phyloP scores from a whole-genome alignment of 2,329 filamentous ascomycete species.

The Alternaria conjuncta region DNA sequence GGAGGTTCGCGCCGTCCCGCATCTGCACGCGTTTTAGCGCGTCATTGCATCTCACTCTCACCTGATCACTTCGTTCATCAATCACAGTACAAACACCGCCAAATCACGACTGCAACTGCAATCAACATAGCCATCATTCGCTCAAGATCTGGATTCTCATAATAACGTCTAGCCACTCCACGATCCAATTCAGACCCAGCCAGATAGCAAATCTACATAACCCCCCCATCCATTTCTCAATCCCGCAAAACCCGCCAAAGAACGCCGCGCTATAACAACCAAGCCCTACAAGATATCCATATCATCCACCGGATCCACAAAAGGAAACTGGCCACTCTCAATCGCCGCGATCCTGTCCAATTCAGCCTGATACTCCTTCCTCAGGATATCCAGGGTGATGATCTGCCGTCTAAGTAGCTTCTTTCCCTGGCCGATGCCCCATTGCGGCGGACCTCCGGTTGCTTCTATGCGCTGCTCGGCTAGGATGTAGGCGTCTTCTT shows the following conservation, averaged over 20 bases:
- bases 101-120: neutral
- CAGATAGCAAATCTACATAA: neutral
- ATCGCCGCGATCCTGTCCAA: constrained; percentile 87
- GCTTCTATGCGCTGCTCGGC: constrained; percentile 58
- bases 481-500: constrained; percentile 82
- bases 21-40: constrained; percentile 12
- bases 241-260: neutral
- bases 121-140: neutral
- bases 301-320: constrained; percentile 55
- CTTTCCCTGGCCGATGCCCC: constrained; percentile 43
- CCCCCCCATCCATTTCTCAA: neutral
- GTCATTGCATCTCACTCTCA: neutral
- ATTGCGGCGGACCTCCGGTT: constrained; percentile 30
- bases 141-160: neutral
- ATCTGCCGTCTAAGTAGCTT: constrained; percentile 70
- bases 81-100: neutral
- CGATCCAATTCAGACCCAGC: neutral
- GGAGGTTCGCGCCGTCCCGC: constrained; percentile 12
- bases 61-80: neutral
- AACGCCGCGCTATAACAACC: neutral
- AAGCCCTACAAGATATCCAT: constrained; percentile 45
- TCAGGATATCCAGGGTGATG: constrained; percentile 82
- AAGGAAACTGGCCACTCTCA: constrained; percentile 86
- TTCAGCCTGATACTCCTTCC: constrained; percentile 88
- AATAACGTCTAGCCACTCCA: neutral